Conservation (phyloP, 768 basidiomycete species). For the Russula lepida region DNA sequence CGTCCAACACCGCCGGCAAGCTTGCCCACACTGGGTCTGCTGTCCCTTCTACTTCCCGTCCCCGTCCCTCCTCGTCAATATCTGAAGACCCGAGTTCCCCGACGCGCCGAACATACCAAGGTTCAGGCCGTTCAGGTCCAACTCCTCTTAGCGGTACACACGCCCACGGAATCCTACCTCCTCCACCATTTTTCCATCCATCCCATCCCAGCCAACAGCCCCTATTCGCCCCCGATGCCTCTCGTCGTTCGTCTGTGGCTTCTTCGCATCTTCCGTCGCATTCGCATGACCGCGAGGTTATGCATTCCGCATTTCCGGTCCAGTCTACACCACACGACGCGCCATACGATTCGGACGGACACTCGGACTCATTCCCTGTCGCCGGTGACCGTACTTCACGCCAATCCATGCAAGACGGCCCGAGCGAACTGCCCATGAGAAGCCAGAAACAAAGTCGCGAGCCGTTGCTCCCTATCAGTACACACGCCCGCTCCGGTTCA, state of each 20-base stretch:
- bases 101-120: conserved; percentile 2
- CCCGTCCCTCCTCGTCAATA: conserved; percentile 2
- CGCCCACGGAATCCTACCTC: conserved; percentile 67
- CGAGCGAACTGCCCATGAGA: conserved; percentile 30
- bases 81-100: conserved; percentile 16
- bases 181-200: conserved; percentile 71
- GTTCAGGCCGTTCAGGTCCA: not conserved
- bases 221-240: conserved; percentile 30
- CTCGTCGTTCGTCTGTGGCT: conserved; percentile 28
- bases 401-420: conserved; percentile 26
- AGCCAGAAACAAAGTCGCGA: conserved; percentile 58
- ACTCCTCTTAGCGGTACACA: conserved; percentile 36
- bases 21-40: conserved; percentile 16
- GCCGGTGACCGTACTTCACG: conserved; percentile 8
- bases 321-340: conserved; percentile 32
- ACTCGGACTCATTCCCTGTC: conserved; percentile 20
- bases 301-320: conserved; percentile 33
- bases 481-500: conserved; percentile 21
- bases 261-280: conserved; percentile 24
- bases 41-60: conserved; percentile 15
- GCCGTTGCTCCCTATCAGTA: conserved; percentile 56
- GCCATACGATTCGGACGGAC: conserved; percentile 39
- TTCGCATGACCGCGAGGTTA: not conserved
- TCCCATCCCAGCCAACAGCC: conserved; percentile 48
- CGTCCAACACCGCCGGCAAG: not conserved